phyloP scores from a whole-genome alignment of 176 grass and related monocot species.

The Bonia amplexicaulis region DNA sequence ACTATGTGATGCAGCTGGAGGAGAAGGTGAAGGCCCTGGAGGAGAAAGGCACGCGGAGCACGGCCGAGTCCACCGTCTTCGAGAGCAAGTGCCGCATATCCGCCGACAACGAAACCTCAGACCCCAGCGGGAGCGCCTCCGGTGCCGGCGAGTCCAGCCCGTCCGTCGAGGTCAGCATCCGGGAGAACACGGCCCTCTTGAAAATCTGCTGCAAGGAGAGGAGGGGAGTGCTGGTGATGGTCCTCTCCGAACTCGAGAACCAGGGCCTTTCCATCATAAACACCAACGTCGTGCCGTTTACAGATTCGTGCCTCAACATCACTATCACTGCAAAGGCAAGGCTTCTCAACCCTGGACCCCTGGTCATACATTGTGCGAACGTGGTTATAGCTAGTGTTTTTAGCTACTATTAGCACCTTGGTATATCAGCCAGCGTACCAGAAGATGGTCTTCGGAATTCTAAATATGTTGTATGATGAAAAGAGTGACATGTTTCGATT shows the following conservation, averaged over 20 bases:
- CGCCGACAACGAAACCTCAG: not conserved
- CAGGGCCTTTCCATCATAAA: conserved; percentile 49
- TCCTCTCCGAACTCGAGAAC: conserved; percentile 54
- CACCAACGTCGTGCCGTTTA: conserved; percentile 47
- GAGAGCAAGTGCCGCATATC: conserved; percentile 45
- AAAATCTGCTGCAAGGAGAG: conserved; percentile 50
- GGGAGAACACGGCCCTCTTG: conserved; percentile 33
- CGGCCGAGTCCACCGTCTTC: conserved; percentile 27
- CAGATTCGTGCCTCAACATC: conserved; percentile 45
- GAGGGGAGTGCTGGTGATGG: conserved; percentile 45
- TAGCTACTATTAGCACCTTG: not conserved
- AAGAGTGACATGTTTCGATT: not conserved
- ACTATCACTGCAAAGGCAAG: conserved; percentile 53
- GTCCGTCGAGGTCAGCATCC: conserved; percentile 44
- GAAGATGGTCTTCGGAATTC: not conserved
- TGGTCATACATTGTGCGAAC: not conserved
- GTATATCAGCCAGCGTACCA: not conserved
- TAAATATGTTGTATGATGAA: not conserved
- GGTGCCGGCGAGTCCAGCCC: not conserved
- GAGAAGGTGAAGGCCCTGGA: conserved; percentile 52
- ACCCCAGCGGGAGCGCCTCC: not conserved
- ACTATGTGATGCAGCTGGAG: conserved; percentile 54
- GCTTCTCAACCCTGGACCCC: not conserved
- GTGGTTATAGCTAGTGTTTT: not conserved
- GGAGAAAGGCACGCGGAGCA: conserved; percentile 21